phyloP scores from a whole-genome alignment of 306 rosid genomes.

The Quercus alba region DNA sequence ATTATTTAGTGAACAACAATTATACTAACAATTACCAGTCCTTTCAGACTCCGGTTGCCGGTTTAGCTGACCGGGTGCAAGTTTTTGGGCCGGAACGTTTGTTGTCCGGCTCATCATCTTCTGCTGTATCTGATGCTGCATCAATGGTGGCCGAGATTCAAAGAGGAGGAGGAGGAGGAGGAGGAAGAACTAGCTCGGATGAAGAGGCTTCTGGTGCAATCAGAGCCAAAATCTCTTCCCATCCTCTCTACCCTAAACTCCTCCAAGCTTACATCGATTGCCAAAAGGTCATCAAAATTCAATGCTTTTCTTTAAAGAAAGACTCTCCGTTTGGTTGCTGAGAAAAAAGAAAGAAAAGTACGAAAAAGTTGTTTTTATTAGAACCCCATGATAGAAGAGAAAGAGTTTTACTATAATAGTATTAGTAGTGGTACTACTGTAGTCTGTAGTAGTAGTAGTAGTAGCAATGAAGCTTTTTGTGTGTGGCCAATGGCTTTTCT shows the following conservation, averaged over 20 bases:
- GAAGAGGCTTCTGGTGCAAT: conserved; percentile 32
- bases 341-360: conserved; percentile 3
- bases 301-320: neutral
- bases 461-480: neutral
- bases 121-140: conserved; percentile 30
- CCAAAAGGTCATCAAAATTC: conserved; percentile 49
- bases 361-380: neutral
- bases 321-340: conserved; percentile 3
- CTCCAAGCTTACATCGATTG: conserved; percentile 67
- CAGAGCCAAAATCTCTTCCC: conserved; percentile 60
- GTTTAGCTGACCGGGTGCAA: conserved; percentile 10
- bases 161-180: conserved; percentile 2
- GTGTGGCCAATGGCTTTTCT: neutral
- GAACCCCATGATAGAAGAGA: neutral
- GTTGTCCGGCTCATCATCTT: conserved; percentile 25
- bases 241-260: conserved; percentile 72
- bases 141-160: conserved; percentile 20
- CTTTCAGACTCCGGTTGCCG: conserved; percentile 7
- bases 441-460: too few relatives aligned
- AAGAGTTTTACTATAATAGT: neutral
- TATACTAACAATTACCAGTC: neutral
- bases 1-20: neutral
- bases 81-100: conserved; percentile 27
- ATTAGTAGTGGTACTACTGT: too few relatives aligned
- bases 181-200: neutral